A percentile compares a stretch with the other conserved stretches of the same genome.
phyloP scores from a whole-genome alignment of 2,329 filamentous ascomycete genomes.

The Colletotrichum echinochloae region DNA sequence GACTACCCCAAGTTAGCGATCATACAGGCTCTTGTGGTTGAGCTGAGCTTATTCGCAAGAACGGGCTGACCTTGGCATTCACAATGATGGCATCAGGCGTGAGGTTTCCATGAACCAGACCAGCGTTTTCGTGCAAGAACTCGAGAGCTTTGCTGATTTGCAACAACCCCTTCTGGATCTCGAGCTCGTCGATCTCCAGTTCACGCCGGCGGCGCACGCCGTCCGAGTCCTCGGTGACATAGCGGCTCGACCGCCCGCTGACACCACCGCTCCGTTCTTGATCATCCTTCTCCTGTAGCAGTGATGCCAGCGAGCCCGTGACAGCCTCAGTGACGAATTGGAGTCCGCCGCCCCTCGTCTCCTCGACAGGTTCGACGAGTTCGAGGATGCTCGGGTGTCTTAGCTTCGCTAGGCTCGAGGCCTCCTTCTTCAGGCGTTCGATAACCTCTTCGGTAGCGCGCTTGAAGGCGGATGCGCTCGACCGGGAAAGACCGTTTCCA shows the following conservation, averaged over 20 bases:
- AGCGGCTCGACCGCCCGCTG: constrained; percentile 79
- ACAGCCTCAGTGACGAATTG: constrained; percentile 97
- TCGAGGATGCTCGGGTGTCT: constrained; percentile 94
- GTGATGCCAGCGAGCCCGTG: constrained; percentile 84
- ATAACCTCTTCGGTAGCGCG: constrained; percentile 89
- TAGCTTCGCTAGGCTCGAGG: constrained; percentile 86
- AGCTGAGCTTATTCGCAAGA: not conserved
- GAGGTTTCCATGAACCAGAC: constrained; percentile 92
- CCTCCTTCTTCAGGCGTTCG: constrained; percentile 91
- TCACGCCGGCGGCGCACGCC: constrained; percentile 80
- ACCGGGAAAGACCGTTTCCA: constrained; percentile 70
- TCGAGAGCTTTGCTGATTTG: constrained; percentile 95
- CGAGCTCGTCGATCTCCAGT: constrained; percentile 93
- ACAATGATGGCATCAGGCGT: constrained; percentile 94
- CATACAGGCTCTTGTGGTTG: not conserved
- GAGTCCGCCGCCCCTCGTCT: constrained; percentile 88
- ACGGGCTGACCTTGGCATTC: constrained; percentile 81
- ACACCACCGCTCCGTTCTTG: constrained; percentile 78
- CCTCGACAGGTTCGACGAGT: constrained; percentile 93
- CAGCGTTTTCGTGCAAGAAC: constrained; percentile 94
- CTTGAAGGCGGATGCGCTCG: constrained; percentile 77
- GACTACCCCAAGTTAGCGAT: constrained; percentile 66
- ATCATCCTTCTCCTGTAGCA: constrained; percentile 90
- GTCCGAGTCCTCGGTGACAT: constrained; percentile 82
- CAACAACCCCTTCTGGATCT: constrained; percentile 95